Conservation (phyloP, 257 asterid species). For the Rhazya stricta region DNA sequence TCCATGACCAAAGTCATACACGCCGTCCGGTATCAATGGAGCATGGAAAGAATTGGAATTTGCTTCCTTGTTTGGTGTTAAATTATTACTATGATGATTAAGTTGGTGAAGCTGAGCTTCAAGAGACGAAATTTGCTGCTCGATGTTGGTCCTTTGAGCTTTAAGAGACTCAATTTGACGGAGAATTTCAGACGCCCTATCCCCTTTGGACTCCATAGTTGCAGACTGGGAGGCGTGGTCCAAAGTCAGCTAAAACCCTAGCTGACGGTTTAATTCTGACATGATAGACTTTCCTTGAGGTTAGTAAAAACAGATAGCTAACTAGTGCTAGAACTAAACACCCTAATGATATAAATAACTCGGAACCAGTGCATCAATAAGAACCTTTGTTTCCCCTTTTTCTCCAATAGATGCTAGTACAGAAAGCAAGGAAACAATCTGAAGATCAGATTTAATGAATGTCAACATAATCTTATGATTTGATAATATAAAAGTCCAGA, state of each 20-base stretch:
- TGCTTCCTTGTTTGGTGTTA: conserved; percentile 17
- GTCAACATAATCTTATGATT: too few relatives aligned
- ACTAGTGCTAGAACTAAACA: too few relatives aligned
- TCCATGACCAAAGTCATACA: conserved; percentile 20
- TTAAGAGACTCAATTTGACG: conserved; percentile 47
- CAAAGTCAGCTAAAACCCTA: neutral
- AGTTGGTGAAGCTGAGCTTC: conserved; percentile 47
- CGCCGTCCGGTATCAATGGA: conserved; percentile 4
- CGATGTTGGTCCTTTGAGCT: conserved; percentile 37
- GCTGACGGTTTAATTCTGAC: too few relatives aligned
- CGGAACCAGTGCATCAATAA: too few relatives aligned
- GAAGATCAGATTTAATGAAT: too few relatives aligned
- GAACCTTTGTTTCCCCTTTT: too few relatives aligned
- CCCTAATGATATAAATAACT: too few relatives aligned
- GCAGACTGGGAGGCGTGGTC: neutral
- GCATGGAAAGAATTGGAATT: conserved; percentile 19
- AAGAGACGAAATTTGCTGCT: conserved; percentile 54
- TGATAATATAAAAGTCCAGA: too few relatives aligned
- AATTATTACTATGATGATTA: conserved; percentile 5
- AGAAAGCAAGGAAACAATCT: too few relatives aligned
- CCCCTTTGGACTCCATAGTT: conserved; percentile 45
- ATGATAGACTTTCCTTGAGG: too few relatives aligned
- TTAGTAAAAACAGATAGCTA: too few relatives aligned
- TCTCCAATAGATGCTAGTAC: too few relatives aligned
- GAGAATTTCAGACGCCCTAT: conserved; percentile 43